Evolutionary conservation across 345 rosid species (phyloP).

Genomic region (Rhodamnia argentea): DNA sequence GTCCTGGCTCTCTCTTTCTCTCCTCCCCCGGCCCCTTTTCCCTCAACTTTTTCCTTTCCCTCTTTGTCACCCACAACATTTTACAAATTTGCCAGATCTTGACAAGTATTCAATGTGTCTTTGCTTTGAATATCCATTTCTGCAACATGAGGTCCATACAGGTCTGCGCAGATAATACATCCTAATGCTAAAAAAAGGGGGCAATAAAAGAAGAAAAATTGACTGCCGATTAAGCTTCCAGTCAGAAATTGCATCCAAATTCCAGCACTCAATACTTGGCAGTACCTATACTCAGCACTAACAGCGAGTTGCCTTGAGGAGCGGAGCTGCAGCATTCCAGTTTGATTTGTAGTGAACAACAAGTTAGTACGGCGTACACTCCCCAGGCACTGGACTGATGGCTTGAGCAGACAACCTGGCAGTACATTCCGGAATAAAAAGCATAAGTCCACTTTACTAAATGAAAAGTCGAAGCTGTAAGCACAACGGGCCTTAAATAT

Average conservation of each 20-base stretch:
- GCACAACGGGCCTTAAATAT: neutral
- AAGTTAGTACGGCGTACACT: conserved; percentile 20
- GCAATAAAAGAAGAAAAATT: neutral
- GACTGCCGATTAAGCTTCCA: neutral
- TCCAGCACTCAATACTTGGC: neutral
- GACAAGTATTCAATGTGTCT: neutral
- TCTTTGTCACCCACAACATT: neutral
- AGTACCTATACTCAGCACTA: conserved; percentile 62
- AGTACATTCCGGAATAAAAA: neutral
- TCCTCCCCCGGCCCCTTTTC: neutral
- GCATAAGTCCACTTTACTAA: neutral
- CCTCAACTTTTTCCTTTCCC: neutral
- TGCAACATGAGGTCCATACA: neutral
- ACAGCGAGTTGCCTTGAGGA: conserved; percentile 33
- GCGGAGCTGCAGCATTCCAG: conserved; percentile 23
- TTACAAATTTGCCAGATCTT: neutral
- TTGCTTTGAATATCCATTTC: neutral
- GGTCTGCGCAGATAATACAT: neutral
- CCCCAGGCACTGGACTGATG: conserved; percentile 14
- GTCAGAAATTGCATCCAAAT: neutral
- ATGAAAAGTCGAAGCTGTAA: neutral
- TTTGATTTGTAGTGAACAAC: conserved; percentile 26
- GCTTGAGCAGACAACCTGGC: conserved; percentile 34
- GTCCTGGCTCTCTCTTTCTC: neutral
- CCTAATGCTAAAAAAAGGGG: neutral